phyloP scores from a whole-genome alignment of 257 asterid genomes.

The Gentiana straminea region DNA sequence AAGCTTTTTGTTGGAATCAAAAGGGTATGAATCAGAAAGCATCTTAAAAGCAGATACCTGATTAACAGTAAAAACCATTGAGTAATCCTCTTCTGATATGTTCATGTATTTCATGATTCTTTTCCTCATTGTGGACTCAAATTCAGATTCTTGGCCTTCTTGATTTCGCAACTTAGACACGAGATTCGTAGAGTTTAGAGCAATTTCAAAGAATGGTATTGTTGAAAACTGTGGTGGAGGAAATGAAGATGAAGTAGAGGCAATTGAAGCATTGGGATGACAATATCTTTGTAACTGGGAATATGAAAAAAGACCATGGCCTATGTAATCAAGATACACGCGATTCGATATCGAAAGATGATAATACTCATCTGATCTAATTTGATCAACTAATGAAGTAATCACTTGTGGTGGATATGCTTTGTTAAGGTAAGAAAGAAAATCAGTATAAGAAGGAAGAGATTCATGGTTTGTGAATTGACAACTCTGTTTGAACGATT shows the following conservation, averaged over 20 bases:
- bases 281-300: constrained; percentile 26
- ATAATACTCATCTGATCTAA: constrained; percentile 45
- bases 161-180: constrained; percentile 25
- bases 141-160: constrained; percentile 34
- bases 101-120: constrained; percentile 65
- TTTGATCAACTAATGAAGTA: constrained; percentile 40
- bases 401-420: constrained; percentile 31
- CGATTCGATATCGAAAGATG: constrained; percentile 34
- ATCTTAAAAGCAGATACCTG: constrained; percentile 64
- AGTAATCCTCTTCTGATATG: constrained; percentile 49
- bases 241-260: constrained; percentile 31
- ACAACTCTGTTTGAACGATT: constrained; percentile 35
- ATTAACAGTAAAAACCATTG: constrained; percentile 60
- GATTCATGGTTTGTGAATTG: constrained; percentile 71
- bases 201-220: constrained; percentile 39
- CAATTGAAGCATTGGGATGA: constrained; percentile 12
- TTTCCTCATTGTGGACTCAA: constrained; percentile 30
- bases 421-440: constrained; percentile 19
- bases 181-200: constrained; percentile 35
- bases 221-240: constrained; percentile 8
- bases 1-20: constrained; percentile 30
- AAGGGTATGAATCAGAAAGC: constrained; percentile 58
- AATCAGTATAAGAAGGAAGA: constrained; percentile 35
- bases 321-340: constrained; percentile 67
- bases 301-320: constrained; percentile 71